Percentiles rank a stretch among this genome's conserved stretches.
Evolutionary conservation across 2,329 filamentous ascomycete species (phyloP).

Genomic region (Cryphonectria carpinicola): DNA sequence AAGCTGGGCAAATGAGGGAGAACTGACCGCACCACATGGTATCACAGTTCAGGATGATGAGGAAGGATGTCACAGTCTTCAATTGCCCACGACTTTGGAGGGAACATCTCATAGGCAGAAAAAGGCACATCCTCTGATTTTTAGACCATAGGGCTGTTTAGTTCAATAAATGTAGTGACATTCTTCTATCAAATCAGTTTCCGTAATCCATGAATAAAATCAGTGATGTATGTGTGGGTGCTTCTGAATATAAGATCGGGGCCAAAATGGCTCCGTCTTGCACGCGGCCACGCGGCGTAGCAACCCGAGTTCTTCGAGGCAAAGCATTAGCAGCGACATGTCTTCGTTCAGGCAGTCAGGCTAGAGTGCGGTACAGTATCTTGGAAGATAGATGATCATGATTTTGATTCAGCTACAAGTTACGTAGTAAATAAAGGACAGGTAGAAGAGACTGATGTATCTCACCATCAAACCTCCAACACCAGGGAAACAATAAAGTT

Average conservation of each 20-base stretch:
- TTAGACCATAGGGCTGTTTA: constrained; percentile 30
- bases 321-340: not conserved
- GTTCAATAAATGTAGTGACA: constrained; percentile 27
- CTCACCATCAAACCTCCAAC: constrained; percentile 85
- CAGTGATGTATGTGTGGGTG: not conserved
- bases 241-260: no score
- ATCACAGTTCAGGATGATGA: constrained; percentile 21
- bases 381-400: not conserved
- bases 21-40: constrained; percentile 16
- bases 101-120: constrained; percentile 29
- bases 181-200: constrained; percentile 14
- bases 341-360: not conserved
- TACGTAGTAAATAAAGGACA: not conserved
- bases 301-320: no score
- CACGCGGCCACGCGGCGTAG: no score
- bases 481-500: constrained; percentile 56
- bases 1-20: constrained; percentile 25
- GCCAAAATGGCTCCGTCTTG: no score
- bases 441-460: constrained; percentile 54
- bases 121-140: constrained; percentile 30
- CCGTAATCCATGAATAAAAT: not conserved
- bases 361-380: not conserved
- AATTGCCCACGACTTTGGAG: constrained; percentile 29
- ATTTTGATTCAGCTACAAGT: not conserved
- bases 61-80: constrained; percentile 30